These are phyloP conservation scores for Hypoxylon cercidicola DNA, from an alignment of 495 filamentous ascomycete species.

Conservation along the genomic window DNA sequence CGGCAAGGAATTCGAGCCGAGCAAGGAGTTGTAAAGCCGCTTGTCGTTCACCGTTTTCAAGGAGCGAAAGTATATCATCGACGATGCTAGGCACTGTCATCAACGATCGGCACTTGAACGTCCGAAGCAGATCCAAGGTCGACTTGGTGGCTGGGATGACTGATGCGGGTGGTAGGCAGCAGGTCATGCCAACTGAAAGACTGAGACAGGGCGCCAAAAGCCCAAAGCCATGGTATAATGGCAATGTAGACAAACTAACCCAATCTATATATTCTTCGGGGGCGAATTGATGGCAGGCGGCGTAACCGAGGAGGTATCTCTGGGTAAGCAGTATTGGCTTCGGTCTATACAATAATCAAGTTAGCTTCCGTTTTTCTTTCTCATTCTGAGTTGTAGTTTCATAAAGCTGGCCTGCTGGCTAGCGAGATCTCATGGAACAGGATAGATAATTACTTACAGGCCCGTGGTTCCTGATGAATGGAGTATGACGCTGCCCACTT, in stretches of 20 bases:
- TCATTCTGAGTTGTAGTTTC: too few species aligned
- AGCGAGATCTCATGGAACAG: not conserved
- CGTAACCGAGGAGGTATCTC: conserved; percentile 54
- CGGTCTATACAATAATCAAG: conserved; percentile 30
- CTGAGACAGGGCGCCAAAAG: conserved; percentile 54
- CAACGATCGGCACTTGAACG: conserved; percentile 44
- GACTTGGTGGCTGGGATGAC: conserved; percentile 46
- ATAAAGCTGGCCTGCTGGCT: too few species aligned
- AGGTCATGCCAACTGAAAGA: conserved; percentile 54
- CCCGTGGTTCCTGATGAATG: conserved; percentile 62
- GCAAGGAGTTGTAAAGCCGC: conserved; percentile 30
- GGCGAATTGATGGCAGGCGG: conserved; percentile 49
- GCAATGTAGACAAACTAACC: conserved; percentile 56
- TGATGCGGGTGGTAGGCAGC: conserved; percentile 47
- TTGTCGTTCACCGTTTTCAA: conserved; percentile 36
- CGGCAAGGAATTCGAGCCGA: conserved; percentile 53
- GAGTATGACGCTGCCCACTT: conserved; percentile 54
- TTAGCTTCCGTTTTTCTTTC: not conserved
- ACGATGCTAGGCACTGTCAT: conserved; percentile 61
- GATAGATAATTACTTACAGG: conserved; percentile 21
- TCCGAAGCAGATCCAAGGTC: conserved; percentile 44
- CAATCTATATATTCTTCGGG: conserved; percentile 41
- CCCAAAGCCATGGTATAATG: conserved; percentile 57
- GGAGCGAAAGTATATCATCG: conserved; percentile 52
- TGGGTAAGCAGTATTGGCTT: conserved; percentile 58